Evolutionary conservation across 345 rosid species (phyloP).

Genomic region (Chamaenerion angustifolium): DNA sequence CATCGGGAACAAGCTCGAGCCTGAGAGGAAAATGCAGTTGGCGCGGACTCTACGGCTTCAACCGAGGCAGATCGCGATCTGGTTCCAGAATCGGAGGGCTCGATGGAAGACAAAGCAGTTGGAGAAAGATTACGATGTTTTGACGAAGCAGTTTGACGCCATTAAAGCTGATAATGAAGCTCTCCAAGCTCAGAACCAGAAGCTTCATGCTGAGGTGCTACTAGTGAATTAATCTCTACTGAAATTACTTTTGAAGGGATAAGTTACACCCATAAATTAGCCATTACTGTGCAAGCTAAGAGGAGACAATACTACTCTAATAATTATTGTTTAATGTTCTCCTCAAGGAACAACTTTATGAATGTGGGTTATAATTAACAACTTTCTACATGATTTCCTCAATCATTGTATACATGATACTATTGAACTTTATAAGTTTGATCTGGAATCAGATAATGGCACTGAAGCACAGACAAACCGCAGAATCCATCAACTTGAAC

Average conservation of each 20-base stretch:
- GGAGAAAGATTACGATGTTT: slow-evolving; percentile 85
- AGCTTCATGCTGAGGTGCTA: slow-evolving; percentile 85
- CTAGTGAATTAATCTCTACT: slow-evolving; percentile 6
- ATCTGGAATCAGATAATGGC: slow-evolving; percentile 79
- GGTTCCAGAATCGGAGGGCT: slow-evolving; percentile 98
- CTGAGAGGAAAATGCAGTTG: slow-evolving; percentile 93
- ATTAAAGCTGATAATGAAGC: slow-evolving; percentile 67
- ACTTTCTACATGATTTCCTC: background rate
- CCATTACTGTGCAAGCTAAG: no score
- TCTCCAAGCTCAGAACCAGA: slow-evolving; percentile 78
- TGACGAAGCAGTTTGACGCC: slow-evolving; percentile 63
- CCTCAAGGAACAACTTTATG: no score
- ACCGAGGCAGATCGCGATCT: slow-evolving; percentile 92
- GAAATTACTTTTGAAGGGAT: no score
- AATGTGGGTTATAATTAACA: no score
- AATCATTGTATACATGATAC: background rate
- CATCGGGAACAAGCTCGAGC: slow-evolving; percentile 93
- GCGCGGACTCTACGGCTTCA: slow-evolving; percentile 90
- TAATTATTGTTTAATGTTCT: no score
- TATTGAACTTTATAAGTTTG: background rate
- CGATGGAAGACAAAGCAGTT: slow-evolving; percentile 96
- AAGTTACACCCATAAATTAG: no score
- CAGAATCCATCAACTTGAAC: slow-evolving; percentile 79
- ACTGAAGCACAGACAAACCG: slow-evolving; percentile 66
- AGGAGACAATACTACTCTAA: no score